A percentile compares a stretch with the other conserved stretches of the same genome.
These are phyloP conservation scores for Phytophthora pistaciae DNA, from an alignment of 352 stramenopile genomes.

Conservation along the genomic window DNA sequence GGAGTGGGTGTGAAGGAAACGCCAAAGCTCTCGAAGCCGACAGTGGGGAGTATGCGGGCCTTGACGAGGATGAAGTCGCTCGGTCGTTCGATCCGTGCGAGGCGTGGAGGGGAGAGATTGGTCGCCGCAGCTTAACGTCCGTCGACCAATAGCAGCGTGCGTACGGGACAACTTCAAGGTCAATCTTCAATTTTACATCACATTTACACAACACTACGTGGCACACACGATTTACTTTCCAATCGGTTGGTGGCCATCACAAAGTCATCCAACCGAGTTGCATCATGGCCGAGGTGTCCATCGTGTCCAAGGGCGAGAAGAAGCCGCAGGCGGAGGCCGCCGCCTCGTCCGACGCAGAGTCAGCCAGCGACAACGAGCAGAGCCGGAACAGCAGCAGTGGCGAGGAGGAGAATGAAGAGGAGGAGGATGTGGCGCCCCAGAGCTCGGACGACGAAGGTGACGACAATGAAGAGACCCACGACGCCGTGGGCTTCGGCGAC, in stretches of 20 bases:
- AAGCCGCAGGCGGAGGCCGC: constrained; percentile 7
- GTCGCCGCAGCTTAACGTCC: not conserved
- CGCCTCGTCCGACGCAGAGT: constrained; percentile 2
- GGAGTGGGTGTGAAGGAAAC: not conserved
- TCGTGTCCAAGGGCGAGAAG: constrained; percentile 4
- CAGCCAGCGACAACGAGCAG: constrained; percentile 13
- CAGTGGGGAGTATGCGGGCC: not conserved
- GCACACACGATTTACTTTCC: not conserved
- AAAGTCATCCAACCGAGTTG: not conserved
- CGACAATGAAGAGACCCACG: constrained; percentile 50
- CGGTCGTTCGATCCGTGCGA: constrained; percentile 1
- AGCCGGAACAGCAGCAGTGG: constrained; percentile 5
- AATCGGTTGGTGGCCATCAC: constrained; percentile 23
- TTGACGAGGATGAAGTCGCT: constrained; percentile 11
- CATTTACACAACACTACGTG: not conserved
- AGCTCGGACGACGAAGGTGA: constrained; percentile 37
- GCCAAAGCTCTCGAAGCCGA: not conserved
- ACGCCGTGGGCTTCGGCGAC: constrained; percentile 84
- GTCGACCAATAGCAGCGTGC: not conserved
- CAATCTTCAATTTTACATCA: constrained; percentile 21
- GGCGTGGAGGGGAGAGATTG: not conserved
- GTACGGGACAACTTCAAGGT: not conserved
- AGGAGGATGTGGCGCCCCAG: constrained; percentile 26
- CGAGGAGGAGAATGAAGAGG: constrained; percentile 11
- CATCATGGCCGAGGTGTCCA: constrained; percentile 22